Conservation (phyloP, 441 rosid species). For the Populus hybrid region DNA sequence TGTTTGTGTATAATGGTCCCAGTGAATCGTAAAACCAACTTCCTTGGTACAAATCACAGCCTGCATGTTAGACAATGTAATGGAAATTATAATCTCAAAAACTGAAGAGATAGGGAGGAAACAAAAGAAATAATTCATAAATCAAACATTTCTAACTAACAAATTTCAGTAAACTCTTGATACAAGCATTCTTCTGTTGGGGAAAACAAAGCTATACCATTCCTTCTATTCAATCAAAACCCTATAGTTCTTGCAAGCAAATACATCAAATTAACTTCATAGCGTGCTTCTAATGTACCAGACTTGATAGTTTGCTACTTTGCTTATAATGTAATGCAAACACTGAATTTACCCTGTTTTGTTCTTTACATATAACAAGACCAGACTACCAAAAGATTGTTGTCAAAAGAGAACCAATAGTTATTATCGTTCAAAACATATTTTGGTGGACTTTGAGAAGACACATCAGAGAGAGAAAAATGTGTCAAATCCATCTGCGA, state of each 20-base stretch:
- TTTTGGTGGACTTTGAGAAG: neutral
- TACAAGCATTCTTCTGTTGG: neutral
- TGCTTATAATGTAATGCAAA: neutral
- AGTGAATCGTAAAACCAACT: constrained; percentile 76
- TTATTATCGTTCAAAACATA: neutral
- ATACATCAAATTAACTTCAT: neutral
- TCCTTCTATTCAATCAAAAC: neutral
- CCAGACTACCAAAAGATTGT: neutral
- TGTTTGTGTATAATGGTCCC: constrained; percentile 85
- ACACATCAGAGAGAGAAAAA: neutral
- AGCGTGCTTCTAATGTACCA: no score
- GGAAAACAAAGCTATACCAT: neutral
- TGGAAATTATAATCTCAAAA: constrained; percentile 8
- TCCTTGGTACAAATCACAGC: constrained; percentile 82
- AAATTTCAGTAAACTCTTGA: neutral
- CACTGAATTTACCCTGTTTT: neutral
- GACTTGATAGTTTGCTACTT: no score
- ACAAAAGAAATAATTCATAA: neutral
- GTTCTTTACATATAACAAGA: neutral
- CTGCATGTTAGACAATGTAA: constrained; percentile 32
- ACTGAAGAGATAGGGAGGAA: neutral
- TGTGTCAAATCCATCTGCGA: neutral
- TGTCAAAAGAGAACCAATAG: neutral
- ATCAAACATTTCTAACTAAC: neutral
- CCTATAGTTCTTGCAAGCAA: neutral